Evolutionary conservation across 2,329 filamentous ascomycete species (phyloP), one percentile per base, ranked within the genome.

Genomic region (Pseudopithomyces chartarum): DNA sequence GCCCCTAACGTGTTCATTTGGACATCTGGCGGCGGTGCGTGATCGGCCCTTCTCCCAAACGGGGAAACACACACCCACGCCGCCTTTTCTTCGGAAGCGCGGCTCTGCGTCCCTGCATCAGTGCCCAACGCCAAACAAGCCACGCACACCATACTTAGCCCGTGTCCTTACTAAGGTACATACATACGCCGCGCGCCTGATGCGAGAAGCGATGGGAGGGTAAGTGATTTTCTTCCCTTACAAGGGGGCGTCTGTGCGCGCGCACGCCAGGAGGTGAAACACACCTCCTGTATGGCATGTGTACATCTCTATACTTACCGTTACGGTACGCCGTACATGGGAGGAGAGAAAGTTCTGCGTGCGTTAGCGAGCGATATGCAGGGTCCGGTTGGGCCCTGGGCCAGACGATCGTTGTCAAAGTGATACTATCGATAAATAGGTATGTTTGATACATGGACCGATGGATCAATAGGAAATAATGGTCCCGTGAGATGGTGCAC

Each of bases 81-180:
- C 26, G 26, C 26, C 5, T 5, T 29, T 29, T 29, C 26, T 29
- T 29, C 26, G 26, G 26, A 29, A 29, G 26, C 26, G 47, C 47
- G 47, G 47, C 47, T 50, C 22, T 50, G 47, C 47, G 47, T 19
- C 47, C 34, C 47, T 50, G 47, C 47, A 39, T 48, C 2, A 11
- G 45, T 15, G 33, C 45, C 19, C 45, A 26, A 38, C 33, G 11
- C 15, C 33, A 7, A 13, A n/a, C 32, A 2, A 4, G 15, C 38
- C 13, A 42, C 8, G 38, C 19, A 32, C 13, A 47, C 15, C 34
- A 5, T n/a, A n/a, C n/a, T n/a, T n/a, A n/a, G n/a, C n/a, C n/a
- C n/a, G n/a, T n/a, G n/a, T n/a, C n/a, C n/a, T n/a, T n/a, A n/a
- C n/a, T n/a, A n/a, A n/a, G n/a, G n/a, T n/a, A n/a, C n/a, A n/a